Conservation (phyloP, 2,329 filamentous ascomycete species). For the Aspergillus alliaceus region DNA sequence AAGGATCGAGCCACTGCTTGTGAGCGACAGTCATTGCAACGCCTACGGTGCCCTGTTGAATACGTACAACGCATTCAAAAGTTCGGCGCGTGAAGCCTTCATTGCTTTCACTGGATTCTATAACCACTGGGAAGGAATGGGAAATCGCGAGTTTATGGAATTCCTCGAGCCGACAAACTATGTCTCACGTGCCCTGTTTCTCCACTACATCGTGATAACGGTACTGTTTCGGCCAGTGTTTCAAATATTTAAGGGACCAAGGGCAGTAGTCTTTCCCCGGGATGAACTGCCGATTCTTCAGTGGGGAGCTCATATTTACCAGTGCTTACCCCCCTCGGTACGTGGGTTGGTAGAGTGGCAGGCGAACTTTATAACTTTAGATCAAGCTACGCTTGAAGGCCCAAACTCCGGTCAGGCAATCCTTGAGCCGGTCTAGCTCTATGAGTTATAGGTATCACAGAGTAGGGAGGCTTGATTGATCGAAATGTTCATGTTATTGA, state of each 20-base stretch:
- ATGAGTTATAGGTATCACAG: too few relatives aligned
- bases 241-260: conserved; percentile 1
- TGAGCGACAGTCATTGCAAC: conserved; percentile 30
- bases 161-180: conserved; percentile 47
- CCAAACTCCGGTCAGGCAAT: too few relatives aligned
- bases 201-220: conserved; percentile 50
- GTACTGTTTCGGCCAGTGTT: conserved; percentile 38
- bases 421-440: too few relatives aligned
- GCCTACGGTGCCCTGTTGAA: conserved; percentile 23
- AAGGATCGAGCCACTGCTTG: conserved; percentile 22
- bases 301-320: conserved; percentile 42
- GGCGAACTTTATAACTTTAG: not conserved
- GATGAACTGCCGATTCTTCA: conserved; percentile 29
- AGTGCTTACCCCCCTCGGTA: conserved; percentile 32
- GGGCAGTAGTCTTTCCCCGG: conserved; percentile 1
- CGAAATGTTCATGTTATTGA: not conserved
- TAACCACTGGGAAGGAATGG: conserved; percentile 41
- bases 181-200: conserved; percentile 45
- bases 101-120: conserved; percentile 45
- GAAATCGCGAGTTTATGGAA: conserved; percentile 41
- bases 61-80: conserved; percentile 18
- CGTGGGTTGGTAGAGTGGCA: conserved; percentile 36
- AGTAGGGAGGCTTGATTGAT: not conserved
- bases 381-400: not conserved
- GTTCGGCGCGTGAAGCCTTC: conserved; percentile 32